Evolutionary conservation across 2,329 filamentous ascomycete species (phyloP).

Genomic region (Sphaerulina populicola): DNA sequence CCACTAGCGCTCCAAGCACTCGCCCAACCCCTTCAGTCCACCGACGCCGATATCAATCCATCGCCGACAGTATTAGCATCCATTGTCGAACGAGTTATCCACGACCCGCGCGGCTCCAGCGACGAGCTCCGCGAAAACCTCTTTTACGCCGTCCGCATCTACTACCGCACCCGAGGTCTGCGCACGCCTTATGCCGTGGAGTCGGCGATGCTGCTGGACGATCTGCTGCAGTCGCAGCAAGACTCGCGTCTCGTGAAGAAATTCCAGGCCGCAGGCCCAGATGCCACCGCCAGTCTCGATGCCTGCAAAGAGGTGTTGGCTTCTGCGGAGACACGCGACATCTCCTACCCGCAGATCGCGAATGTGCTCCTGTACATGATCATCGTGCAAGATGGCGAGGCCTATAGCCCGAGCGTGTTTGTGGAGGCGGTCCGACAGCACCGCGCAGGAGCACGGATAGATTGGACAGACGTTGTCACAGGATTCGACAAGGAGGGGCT

Average conservation of each 20-base stretch:
- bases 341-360: constrained; percentile 75
- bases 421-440: constrained; percentile 51
- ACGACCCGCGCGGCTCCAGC: constrained; percentile 78
- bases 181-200: constrained; percentile 63
- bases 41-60: constrained; percentile 58
- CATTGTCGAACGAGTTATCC: constrained; percentile 77
- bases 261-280: constrained; percentile 66
- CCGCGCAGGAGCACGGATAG: constrained; percentile 48
- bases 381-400: constrained; percentile 54
- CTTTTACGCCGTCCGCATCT: constrained; percentile 55
- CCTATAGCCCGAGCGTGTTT: constrained; percentile 60
- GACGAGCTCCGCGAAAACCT: constrained; percentile 64
- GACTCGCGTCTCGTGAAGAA: constrained; percentile 53
- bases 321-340: constrained; percentile 51
- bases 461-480: constrained; percentile 63
- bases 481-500: constrained; percentile 74
- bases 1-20: constrained; percentile 69
- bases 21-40: constrained; percentile 35
- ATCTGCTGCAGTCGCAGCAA: constrained; percentile 50
- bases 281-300: constrained; percentile 69
- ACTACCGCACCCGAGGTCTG: constrained; percentile 58
- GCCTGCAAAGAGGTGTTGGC: constrained; percentile 53
- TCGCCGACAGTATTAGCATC: constrained; percentile 63
- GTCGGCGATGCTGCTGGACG: constrained; percentile 60
- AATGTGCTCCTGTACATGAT: constrained; percentile 65